These are phyloP conservation scores for Phytophthora parvispora DNA, from an alignment of 352 stramenopile species.

Conservation along the genomic window DNA sequence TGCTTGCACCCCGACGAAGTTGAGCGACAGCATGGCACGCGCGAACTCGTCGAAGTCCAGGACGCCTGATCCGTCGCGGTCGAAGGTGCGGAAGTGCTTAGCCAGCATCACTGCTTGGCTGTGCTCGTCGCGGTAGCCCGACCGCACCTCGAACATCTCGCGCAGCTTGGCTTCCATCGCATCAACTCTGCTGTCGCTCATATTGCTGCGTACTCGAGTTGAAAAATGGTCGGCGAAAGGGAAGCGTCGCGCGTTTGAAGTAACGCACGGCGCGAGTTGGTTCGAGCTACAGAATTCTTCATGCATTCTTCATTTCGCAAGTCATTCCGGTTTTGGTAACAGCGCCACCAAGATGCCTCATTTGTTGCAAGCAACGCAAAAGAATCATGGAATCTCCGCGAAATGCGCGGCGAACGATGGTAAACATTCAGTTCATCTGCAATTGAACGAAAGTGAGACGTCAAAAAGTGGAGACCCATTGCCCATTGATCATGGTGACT, in stretches of 20 bases:
- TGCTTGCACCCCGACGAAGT: conserved; percentile 91
- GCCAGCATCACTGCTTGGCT: conserved; percentile 64
- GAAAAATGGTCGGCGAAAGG: neutral
- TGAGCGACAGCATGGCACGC: conserved; percentile 86
- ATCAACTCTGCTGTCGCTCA: conserved; percentile 56
- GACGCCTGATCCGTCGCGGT: conserved; percentile 71
- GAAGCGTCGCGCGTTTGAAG: neutral
- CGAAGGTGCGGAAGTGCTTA: conserved; percentile 85
- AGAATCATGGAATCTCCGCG: too few relatives aligned
- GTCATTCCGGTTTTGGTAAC: too few relatives aligned
- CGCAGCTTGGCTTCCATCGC: conserved; percentile 64
- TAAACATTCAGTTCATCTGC: too few relatives aligned
- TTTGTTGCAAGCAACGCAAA: too few relatives aligned
- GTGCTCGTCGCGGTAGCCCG: conserved; percentile 69
- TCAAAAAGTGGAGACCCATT: too few relatives aligned
- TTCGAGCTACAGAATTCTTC: too few relatives aligned
- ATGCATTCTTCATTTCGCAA: too few relatives aligned
- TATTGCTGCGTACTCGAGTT: neutral
- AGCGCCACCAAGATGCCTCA: too few relatives aligned
- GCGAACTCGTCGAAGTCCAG: conserved; percentile 93
- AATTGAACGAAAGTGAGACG: too few relatives aligned
- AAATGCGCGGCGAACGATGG: too few relatives aligned
- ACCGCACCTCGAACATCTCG: conserved; percentile 78
- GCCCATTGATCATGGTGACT: too few relatives aligned
- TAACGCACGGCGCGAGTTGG: neutral